Base-by-base conservation (phyloP, 2,329 filamentous ascomycete species). In the Tolypocladium ophioglossoides region DNA sequence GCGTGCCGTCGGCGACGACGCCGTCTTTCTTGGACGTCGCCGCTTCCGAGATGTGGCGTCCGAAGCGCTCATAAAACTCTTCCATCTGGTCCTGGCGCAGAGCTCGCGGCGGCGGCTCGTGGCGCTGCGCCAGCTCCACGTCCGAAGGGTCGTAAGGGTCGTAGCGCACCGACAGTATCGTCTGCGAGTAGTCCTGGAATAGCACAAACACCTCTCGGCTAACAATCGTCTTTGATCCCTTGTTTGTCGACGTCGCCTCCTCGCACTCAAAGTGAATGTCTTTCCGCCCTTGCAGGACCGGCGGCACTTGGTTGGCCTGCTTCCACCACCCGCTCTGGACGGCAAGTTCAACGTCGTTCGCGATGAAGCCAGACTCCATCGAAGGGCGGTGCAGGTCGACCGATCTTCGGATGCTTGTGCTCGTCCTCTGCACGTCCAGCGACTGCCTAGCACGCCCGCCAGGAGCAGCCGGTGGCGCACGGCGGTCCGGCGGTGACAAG, bases 181-280 rank as follows among this genome's bases (percentile, higher is more conserved):
- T 97, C 68, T 97, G 94, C 20, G 91, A 96, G 70, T 99, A 99
- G 72, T 99, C 94, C 64, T 91, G 85, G 74, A 89, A 99, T 10
- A 99, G 74, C n/a, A 97, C 76, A 62, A 87, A 94, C 44, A 96
- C 78, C 56, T 91, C 84, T 60, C 91, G 91, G 8, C 86, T 88
- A 22, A 95, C 75, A 1, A 78, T 79, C 0, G 83, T 83, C 66
- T 85, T 86, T 30, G 87, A 84, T 32, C 86, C 85, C 16, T 85
- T 81, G 59, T 85, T 84, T 12, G 80, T 78, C 16, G 85, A 80
- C 8, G 79, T 84, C 1, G 85, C 83, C 66, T 96, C 89, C 59
- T 95, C 89, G 24, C 85, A 79, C 69, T 97, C 91, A 52, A 83
- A 87, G 52, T 90, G 80, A 18, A 97, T 78, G 66, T 99, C 94